These are phyloP conservation scores for Pseudozyma tsukubaensis DNA, from an alignment of 1,284 basidiomycete genomes.

Conservation along the genomic window DNA sequence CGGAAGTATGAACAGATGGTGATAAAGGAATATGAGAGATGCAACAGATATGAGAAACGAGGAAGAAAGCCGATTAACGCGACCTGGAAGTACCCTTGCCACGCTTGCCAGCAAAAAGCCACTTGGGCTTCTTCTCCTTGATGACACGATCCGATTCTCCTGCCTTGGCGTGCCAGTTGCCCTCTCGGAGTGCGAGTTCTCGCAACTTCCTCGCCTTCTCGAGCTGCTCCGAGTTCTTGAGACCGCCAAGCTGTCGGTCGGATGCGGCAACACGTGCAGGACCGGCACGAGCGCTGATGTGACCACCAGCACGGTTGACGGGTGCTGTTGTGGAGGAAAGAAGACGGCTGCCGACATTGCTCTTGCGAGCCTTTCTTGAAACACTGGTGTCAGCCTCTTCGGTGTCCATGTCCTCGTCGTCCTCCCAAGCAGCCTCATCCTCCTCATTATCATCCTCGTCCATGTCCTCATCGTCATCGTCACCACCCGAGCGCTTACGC, in stretches of 20 bases:
- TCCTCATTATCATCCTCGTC: conserved; percentile 69
- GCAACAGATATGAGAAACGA: not conserved
- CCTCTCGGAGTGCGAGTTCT: conserved; percentile 55
- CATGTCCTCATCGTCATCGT: conserved; percentile 66
- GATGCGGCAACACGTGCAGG: conserved; percentile 61
- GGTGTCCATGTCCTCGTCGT: conserved; percentile 73
- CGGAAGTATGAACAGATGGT: conserved; percentile 4
- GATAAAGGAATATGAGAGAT: conserved; percentile 5
- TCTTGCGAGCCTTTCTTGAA: conserved; percentile 71
- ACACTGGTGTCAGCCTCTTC: conserved; percentile 53
- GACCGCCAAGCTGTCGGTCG: conserved; percentile 61
- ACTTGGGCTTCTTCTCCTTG: conserved; percentile 66
- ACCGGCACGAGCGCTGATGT: conserved; percentile 60
- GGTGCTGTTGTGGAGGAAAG: conserved; percentile 52
- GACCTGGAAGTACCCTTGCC: conserved; percentile 65
- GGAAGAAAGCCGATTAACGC: conserved; percentile 14
- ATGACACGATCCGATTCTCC: conserved; percentile 66
- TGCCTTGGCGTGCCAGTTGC: conserved; percentile 63
- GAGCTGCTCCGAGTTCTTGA: conserved; percentile 59
- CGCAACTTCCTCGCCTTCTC: conserved; percentile 62
- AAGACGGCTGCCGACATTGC: conserved; percentile 72
- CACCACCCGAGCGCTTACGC: conserved; percentile 72
- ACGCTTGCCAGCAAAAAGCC: conserved; percentile 67
- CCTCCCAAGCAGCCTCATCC: conserved; percentile 70
- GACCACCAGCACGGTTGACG: conserved; percentile 60